Conservation (phyloP, 2,329 filamentous ascomycete genomes). For the Botrytis paeoniae region DNA sequence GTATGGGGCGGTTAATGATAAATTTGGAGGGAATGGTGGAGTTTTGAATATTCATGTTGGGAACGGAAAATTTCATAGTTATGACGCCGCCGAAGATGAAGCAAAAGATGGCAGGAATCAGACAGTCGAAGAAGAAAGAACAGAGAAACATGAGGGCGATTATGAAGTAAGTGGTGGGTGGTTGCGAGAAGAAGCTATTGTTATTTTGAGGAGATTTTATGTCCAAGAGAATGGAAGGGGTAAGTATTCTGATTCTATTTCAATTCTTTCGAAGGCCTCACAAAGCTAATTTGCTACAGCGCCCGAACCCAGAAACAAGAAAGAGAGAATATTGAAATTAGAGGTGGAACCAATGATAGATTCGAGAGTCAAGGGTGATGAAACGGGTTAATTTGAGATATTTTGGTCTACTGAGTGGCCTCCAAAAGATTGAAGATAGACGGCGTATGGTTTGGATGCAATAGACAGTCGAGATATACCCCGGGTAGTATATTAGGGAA, state of each 20-base stretch:
- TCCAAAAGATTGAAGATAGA: not conserved
- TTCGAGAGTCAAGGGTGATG: slow-evolving; percentile 15
- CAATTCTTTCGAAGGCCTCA: not conserved
- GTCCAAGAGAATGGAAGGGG: slow-evolving; percentile 96
- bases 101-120: slow-evolving; percentile 63
- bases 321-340: slow-evolving; percentile 37
- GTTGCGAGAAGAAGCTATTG: slow-evolving; percentile 81
- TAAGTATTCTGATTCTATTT: slow-evolving; percentile 41
- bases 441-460: not conserved
- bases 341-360: slow-evolving; percentile 35
- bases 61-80: slow-evolving; percentile 28
- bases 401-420: not conserved
- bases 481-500: not conserved
- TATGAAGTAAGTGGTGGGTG: slow-evolving; percentile 85
- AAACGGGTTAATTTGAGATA: not conserved
- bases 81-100: slow-evolving; percentile 41
- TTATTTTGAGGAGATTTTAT: slow-evolving; percentile 88
- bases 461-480: not conserved
- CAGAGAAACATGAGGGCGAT: slow-evolving; percentile 64
- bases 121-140: slow-evolving; percentile 1
- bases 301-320: slow-evolving; percentile 37
- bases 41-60: slow-evolving; percentile 75
- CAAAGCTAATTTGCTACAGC: slow-evolving; percentile 27
- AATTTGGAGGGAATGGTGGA: slow-evolving; percentile 93
- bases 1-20: slow-evolving; percentile 93